Conservation (phyloP, 2,329 filamentous ascomycete species). For the Botrytis aclada region DNA sequence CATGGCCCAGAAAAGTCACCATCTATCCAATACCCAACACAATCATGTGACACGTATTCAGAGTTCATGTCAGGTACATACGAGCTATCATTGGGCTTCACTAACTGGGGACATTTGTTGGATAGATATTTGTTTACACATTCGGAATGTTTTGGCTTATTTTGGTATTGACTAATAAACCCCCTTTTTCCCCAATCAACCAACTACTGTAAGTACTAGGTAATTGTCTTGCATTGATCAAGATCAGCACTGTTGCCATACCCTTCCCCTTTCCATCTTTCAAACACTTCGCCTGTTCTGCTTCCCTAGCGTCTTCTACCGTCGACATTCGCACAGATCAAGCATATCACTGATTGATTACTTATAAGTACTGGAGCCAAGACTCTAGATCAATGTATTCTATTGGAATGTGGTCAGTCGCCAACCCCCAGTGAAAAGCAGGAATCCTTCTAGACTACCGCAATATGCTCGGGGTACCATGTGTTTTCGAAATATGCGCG, state of each 20-base stretch:
- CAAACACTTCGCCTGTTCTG: not conserved
- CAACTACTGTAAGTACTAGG: not conserved
- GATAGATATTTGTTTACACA: not conserved
- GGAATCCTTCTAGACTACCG: not conserved
- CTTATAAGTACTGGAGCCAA: not conserved
- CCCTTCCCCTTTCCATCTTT: not conserved
- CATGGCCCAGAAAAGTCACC: not conserved
- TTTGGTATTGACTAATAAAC: not conserved
- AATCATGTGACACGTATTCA: slow-evolving; percentile 2
- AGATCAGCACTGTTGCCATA: not conserved
- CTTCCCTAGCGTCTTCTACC: not conserved
- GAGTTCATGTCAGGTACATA: slow-evolving; percentile 6
- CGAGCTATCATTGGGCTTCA: slow-evolving; percentile 6
- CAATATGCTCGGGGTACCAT: not conserved
- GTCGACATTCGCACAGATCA: not conserved
- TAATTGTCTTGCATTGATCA: not conserved
- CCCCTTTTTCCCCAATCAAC: not conserved
- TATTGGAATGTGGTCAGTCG: not conserved
- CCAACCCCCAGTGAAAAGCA: not conserved
- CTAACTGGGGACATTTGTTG: not conserved
- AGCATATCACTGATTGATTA: not conserved
- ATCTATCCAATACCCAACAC: not conserved
- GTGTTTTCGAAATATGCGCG: too few relatives aligned
- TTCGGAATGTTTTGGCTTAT: not conserved
- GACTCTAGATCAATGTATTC: not conserved